Evolutionary conservation across 306 rosid species (phyloP).

Genomic region (Hippophae tibetana): DNA sequence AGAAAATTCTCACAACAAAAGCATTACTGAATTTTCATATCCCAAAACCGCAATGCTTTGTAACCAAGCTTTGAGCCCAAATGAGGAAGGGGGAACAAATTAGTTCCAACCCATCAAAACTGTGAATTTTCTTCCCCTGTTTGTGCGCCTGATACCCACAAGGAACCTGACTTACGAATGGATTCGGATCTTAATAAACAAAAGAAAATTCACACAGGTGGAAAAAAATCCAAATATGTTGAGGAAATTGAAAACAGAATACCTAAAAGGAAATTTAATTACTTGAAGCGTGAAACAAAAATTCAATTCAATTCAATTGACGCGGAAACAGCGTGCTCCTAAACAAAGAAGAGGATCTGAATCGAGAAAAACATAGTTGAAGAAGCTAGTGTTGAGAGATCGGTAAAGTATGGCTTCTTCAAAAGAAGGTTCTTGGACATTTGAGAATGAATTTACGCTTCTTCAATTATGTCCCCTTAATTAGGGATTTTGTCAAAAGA

Average conservation of each 20-base stretch:
- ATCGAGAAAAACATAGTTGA: too few species aligned
- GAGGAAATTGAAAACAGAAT: neutral
- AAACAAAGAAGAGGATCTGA: too few species aligned
- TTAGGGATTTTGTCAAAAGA: too few species aligned
- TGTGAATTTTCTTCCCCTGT: conserved; percentile 2
- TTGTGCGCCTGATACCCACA: conserved; percentile 3
- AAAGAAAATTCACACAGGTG: neutral
- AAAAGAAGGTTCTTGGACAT: too few species aligned
- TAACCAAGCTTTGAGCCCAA: conserved; percentile 21
- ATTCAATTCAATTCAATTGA: neutral
- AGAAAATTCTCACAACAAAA: too few species aligned
- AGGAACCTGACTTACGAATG: conserved; percentile 8
- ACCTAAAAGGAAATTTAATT: neutral
- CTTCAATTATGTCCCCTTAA: too few species aligned
- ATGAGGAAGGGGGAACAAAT: neutral
- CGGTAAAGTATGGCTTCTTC: too few species aligned
- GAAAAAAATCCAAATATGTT: neutral
- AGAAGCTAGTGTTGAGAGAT: too few species aligned
- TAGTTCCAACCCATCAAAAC: conserved; percentile 13
- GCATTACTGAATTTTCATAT: neutral
- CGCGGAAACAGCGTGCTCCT: too few species aligned
- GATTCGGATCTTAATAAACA: conserved; percentile 36
- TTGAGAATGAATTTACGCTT: too few species aligned
- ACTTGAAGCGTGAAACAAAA: neutral
- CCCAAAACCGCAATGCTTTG: conserved; percentile 6